Base-by-base conservation (phyloP, 768 basidiomycete genomes). In the Rhizopogon vesiculosus region DNA sequence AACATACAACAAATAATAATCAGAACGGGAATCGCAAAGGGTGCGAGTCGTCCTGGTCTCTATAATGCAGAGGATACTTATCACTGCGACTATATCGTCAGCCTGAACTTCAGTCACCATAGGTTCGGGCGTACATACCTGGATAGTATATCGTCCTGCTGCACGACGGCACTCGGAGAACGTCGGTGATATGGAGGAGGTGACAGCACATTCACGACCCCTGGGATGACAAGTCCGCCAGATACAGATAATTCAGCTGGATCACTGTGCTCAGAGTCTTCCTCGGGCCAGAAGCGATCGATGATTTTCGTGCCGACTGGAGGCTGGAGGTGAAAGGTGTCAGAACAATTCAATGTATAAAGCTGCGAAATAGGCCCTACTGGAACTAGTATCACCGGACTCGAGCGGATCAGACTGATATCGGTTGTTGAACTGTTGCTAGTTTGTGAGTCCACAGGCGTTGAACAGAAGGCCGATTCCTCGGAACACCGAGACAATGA, bases 211-310 rank as follows among this genome's bases (percentile, higher is more conserved):
- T 56, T 49, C 19, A 49, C 48, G 8, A 39, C 10, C 66, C 51
- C 55, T 61, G 68, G 19, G 42, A 35, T 51, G 55, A 38, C 35
- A 51, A 42, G 18, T 38, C 57, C 8, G 56, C 44, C 15, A 35
- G 18, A 33, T 38, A 28, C 10, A 54, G 59, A 44, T 49, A 59
- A 55, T 59, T 62, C 67, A 62, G 63, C 63, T 55, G 59, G 50
- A 33, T 28, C 54, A 7, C 53, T 46, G 13, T 40, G 18, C 4
- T 33, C 33, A 22, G 12, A 16, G 41, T 69, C 69, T 25, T 69
- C 69, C 55, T 68, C 64, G 50, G 69, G 68, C 65, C 68, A 71
- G 58, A 69, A 69, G 1, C 59, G 57, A 33, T 71, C 69, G 18
- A 65, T 29, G 0, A 69, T 69, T 58, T 65, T 69, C 3, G 60